phyloP scores from a whole-genome alignment of 208 protist genomes.

The Wallacemonas sp. region DNA sequence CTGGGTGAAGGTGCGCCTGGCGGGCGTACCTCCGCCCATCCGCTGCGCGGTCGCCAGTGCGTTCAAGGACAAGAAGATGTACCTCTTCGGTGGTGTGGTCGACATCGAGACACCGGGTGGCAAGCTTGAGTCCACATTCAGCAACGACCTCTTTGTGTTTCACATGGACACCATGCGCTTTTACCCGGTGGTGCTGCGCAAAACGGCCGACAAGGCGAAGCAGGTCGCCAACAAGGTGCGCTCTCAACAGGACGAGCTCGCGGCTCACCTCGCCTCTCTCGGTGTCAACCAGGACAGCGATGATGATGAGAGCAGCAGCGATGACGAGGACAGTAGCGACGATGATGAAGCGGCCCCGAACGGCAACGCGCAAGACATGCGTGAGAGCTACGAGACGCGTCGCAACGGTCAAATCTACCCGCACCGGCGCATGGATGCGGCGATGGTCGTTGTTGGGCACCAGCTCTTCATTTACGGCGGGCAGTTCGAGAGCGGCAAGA shows the following conservation, averaged over 20 bases:
- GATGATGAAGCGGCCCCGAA: slow-evolving; percentile 22
- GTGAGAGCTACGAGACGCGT: slow-evolving; percentile 75
- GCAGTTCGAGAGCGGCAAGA: slow-evolving; percentile 84
- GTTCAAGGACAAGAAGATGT: slow-evolving; percentile 82
- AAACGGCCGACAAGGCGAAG: slow-evolving; percentile 8
- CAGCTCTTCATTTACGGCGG: slow-evolving; percentile 87
- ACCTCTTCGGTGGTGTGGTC: slow-evolving; percentile 90
- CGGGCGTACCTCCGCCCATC: slow-evolving; percentile 86
- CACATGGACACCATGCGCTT: slow-evolving; percentile 90
- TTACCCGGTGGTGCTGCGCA: slow-evolving; percentile 80
- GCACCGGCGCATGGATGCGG: slow-evolving; percentile 84
- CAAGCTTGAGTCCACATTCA: slow-evolving; percentile 85
- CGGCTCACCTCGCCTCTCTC: slow-evolving; percentile 62
- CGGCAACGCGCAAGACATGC: slow-evolving; percentile 29
- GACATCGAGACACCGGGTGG: slow-evolving; percentile 86
- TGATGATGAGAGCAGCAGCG: background rate
- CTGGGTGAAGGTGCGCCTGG: slow-evolving; percentile 77
- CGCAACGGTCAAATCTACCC: slow-evolving; percentile 64
- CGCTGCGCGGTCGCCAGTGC: slow-evolving; percentile 59
- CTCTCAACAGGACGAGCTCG: slow-evolving; percentile 36
- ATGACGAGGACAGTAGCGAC: slow-evolving; percentile 20
- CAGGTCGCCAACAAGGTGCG: background rate
- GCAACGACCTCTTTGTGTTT: slow-evolving; percentile 90
- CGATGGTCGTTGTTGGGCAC: slow-evolving; percentile 60
- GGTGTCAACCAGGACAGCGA: slow-evolving; percentile 24